Percentiles rank a stretch among this genome's conserved stretches.
These are phyloP conservation scores for Neodidymelliopsis sp. DNA, from an alignment of 2,329 filamentous ascomycete species.

Conservation along the genomic window DNA sequence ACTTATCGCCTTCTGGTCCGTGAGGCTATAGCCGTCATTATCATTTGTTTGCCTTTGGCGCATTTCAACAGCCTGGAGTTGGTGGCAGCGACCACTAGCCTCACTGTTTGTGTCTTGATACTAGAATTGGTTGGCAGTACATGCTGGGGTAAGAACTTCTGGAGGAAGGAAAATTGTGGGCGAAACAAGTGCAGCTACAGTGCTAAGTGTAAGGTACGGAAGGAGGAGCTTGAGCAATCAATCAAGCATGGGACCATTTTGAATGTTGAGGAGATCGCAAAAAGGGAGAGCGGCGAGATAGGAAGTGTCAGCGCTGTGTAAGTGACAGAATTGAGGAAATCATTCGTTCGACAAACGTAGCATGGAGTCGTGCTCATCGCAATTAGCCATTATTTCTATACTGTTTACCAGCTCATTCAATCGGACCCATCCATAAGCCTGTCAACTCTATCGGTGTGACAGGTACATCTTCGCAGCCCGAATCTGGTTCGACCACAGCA, in stretches of 20 bases:
- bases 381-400: no score
- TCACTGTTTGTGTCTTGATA: constrained; percentile 45
- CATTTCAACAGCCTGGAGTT: constrained; percentile 49
- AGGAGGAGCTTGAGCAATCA: constrained; percentile 41
- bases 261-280: constrained; percentile 47
- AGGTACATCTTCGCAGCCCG: no score
- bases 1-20: constrained; percentile 61
- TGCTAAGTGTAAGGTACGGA: constrained; percentile 40
- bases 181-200: constrained; percentile 39
- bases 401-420: no score
- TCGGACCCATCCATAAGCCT: no score
- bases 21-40: constrained; percentile 57
- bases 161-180: constrained; percentile 34
- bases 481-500: no score
- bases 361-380: no score
- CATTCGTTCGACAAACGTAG: no score
- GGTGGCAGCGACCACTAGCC: constrained; percentile 49
- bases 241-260: constrained; percentile 39
- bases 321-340: no score
- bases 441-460: no score
- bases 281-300: constrained; percentile 36
- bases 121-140: constrained; percentile 47
- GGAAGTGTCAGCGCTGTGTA: constrained; percentile 26
- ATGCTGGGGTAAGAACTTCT: constrained; percentile 39
- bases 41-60: constrained; percentile 64